phyloP scores from a whole-genome alignment of 164 flowering plant species.

The Vitis rupestris region DNA sequence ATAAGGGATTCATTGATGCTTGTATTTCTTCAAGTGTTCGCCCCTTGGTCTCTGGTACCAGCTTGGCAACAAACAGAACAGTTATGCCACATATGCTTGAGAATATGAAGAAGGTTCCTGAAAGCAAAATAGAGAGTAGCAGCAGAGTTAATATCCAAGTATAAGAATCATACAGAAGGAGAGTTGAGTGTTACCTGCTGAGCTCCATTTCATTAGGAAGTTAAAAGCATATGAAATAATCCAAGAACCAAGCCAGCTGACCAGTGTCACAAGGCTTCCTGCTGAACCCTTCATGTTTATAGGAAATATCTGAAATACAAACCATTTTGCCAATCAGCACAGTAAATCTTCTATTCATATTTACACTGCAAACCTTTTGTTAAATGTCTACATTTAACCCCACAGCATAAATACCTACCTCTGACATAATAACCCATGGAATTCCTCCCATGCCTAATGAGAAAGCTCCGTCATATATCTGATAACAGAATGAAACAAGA shows the following conservation, averaged over 20 bases:
- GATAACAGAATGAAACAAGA: not conserved
- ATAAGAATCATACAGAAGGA: not conserved
- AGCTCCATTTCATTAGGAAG: constrained; percentile 31
- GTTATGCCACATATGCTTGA: constrained; percentile 29
- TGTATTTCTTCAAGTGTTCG: constrained; percentile 40
- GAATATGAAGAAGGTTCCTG: constrained; percentile 40
- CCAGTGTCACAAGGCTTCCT: constrained; percentile 36
- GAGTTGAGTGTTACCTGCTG: constrained; percentile 21
- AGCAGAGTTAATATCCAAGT: not conserved
- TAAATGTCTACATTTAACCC: not conserved
- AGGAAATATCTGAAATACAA: constrained; percentile 31
- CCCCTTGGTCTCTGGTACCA: constrained; percentile 42
- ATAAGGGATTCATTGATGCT: constrained; percentile 26
- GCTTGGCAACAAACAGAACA: constrained; percentile 31
- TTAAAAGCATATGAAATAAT: constrained; percentile 30
- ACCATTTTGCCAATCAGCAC: not conserved
- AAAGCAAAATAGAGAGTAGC: not conserved
- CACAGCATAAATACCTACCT: constrained; percentile 35
- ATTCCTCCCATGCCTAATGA: constrained; percentile 85
- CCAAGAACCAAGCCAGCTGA: constrained; percentile 37
- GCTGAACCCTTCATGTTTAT: constrained; percentile 43
- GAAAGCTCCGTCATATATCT: constrained; percentile 69
- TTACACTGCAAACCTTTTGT: too few relatives aligned
- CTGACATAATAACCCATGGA: constrained; percentile 94
- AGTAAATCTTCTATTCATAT: too few relatives aligned